Conservation (phyloP, 2,329 filamentous ascomycete species). For the Colletotrichum ledebouriae region DNA sequence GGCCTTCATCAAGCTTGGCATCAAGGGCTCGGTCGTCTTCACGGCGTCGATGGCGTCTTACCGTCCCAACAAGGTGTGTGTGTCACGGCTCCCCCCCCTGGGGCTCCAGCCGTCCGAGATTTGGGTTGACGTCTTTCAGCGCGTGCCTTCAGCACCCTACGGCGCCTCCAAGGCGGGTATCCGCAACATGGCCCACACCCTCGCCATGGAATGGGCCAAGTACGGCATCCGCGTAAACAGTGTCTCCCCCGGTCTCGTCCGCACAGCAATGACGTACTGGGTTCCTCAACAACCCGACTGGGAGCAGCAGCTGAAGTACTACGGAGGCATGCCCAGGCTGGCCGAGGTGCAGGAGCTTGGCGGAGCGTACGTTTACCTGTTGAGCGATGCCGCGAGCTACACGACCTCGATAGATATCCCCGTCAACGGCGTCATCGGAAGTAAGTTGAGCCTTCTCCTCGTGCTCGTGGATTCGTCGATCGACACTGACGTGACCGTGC, state of each 20-base stretch:
- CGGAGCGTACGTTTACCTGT: conserved; percentile 68
- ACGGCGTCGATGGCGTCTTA: conserved; percentile 64
- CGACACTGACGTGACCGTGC: neutral
- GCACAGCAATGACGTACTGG: conserved; percentile 63
- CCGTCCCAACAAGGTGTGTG: conserved; percentile 58
- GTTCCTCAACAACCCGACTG: conserved; percentile 66
- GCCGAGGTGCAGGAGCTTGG: conserved; percentile 59
- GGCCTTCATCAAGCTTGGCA: conserved; percentile 54
- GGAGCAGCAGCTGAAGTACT: conserved; percentile 69
- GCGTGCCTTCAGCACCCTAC: conserved; percentile 64
- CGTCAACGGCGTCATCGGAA: conserved; percentile 57
- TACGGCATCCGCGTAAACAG: conserved; percentile 62
- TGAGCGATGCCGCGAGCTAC: conserved; percentile 66
- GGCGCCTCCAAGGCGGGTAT: conserved; percentile 60
- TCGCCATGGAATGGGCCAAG: conserved; percentile 63
- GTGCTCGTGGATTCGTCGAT: neutral
- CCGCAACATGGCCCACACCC: conserved; percentile 56
- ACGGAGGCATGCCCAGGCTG: conserved; percentile 68
- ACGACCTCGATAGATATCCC: conserved; percentile 65
- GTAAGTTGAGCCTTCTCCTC: neutral
- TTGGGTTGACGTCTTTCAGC: conserved; percentile 42
- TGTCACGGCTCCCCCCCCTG: too few relatives aligned
- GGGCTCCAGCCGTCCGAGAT: neutral
- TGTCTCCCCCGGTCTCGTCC: conserved; percentile 59
- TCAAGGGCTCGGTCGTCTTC: conserved; percentile 57